Evolutionary conservation across 331 rosid species (phyloP).

Genomic region (Erythrophleum ivorense): DNA sequence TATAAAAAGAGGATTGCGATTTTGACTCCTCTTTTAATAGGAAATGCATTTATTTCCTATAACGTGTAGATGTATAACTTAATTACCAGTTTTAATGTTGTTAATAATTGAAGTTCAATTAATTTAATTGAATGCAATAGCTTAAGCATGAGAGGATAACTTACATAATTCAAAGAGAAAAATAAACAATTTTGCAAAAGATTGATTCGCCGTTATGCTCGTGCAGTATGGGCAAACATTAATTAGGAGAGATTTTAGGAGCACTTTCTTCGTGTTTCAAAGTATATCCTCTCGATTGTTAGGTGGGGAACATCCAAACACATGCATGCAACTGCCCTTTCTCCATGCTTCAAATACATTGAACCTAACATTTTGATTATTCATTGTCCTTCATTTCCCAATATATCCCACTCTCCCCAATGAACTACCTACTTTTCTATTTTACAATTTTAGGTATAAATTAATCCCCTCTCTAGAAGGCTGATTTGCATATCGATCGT

Average conservation of each 20-base stretch:
- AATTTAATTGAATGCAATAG: background rate
- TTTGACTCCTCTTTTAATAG: too few relatives aligned
- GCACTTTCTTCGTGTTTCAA: conserved; percentile 14
- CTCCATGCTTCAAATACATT: background rate
- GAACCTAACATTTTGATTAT: conserved; percentile 3
- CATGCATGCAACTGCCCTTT: background rate
- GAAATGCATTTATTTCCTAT: too few relatives aligned
- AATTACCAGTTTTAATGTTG: background rate
- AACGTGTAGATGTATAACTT: too few relatives aligned
- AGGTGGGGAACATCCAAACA: conserved; percentile 8
- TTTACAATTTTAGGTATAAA: background rate
- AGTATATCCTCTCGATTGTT: conserved; percentile 19
- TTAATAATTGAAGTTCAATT: background rate
- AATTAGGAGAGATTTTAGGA: background rate
- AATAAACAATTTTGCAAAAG: too few relatives aligned
- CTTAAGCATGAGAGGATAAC: background rate
- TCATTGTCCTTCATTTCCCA: background rate
- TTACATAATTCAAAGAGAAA: too few relatives aligned
- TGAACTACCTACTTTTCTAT: background rate
- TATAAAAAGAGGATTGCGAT: too few relatives aligned
- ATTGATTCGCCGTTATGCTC: background rate
- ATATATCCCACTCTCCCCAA: background rate
- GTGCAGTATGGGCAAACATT: conserved; percentile 19
- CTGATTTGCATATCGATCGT: background rate
- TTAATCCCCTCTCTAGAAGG: background rate